phyloP scores from a whole-genome alignment of 1,284 basidiomycete species.

The Coniophora puteana region DNA sequence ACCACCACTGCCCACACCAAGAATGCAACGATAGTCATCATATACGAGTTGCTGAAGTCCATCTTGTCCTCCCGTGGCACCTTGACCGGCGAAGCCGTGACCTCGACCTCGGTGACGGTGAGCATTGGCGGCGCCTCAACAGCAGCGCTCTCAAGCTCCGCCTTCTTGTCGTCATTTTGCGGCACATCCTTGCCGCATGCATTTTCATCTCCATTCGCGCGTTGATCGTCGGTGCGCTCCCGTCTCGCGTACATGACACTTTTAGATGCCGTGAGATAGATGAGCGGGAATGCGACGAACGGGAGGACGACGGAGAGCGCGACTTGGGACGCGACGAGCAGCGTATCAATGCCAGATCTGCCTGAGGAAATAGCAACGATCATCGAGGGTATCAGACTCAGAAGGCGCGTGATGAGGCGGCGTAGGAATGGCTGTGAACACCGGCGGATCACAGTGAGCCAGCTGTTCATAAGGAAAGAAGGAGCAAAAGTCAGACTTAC shows the following conservation, averaged over 20 bases:
- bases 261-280: slow-evolving; percentile 58
- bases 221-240: background rate
- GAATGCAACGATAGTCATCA: slow-evolving; percentile 48
- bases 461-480: slow-evolving; percentile 7
- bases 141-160: no score
- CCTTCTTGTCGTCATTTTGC: no score
- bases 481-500: slow-evolving; percentile 45
- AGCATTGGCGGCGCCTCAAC: no score
- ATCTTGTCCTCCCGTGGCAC: slow-evolving; percentile 15
- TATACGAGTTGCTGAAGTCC: slow-evolving; percentile 47
- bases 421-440: slow-evolving; percentile 59
- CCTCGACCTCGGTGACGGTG: slow-evolving; percentile 3
- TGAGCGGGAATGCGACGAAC: slow-evolving; percentile 69
- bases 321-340: slow-evolving; percentile 79
- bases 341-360: slow-evolving; percentile 61
- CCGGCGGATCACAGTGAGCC: background rate
- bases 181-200: no score
- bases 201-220: no score
- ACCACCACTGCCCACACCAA: slow-evolving; percentile 53
- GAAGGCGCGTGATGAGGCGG: slow-evolving; percentile 68
- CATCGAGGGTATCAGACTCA: slow-evolving; percentile 73
- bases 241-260: slow-evolving; percentile 49
- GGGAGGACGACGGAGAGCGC: slow-evolving; percentile 75
- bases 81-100: no score
- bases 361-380: slow-evolving; percentile 68